Evolutionary conservation across 257 asterid species (phyloP), one percentile per base, ranked within the genome.

Genomic region (Salvia splendens): DNA sequence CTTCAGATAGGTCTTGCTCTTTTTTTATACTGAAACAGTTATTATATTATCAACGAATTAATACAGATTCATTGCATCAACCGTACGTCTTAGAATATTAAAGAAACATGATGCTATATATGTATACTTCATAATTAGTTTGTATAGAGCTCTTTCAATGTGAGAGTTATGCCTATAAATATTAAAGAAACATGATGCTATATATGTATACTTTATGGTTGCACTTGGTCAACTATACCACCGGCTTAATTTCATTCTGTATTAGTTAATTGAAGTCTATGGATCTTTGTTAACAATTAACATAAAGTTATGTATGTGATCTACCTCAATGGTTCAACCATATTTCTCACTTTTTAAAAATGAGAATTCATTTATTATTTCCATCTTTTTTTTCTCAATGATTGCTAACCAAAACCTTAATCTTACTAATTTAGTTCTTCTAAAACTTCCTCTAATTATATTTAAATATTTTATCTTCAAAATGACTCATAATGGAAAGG

Each of bases 31-130:
- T 38, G 1, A 59, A 30, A 8, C 17, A 8, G 5, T 50, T 15
- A 59, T 28, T 62, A 41, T 24, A 24, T 24, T 24, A 42, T n/a
- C 49, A 62, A 64, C 50, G 10, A 41, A 54, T 61, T 35, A 35
- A 57, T 14, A 46, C 60, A 45, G 70, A 41, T 71, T 28, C 76
- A 72, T 63, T 64, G 71, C 33, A 53, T 64, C 65, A 72, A 50
- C 41, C 49, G 7, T 36, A 24, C 30, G 30, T 24, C 11, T 49
- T 46, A 54, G 33, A 45, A 6, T 72, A n/a, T n/a, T n/a, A n/a
- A n/a, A n/a, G n/a, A 63, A 54, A 62, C 57, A 61, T 24, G 32
- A n/a, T n/a, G n/a, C n/a, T n/a, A n/a, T n/a, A n/a, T n/a, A n/a
- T 5, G 17, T 61, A n/a, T 24, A 14, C 11, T 52, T 6, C 30